Conservation (phyloP, 768 basidiomycete species). For the Ramaria sp. region DNA sequence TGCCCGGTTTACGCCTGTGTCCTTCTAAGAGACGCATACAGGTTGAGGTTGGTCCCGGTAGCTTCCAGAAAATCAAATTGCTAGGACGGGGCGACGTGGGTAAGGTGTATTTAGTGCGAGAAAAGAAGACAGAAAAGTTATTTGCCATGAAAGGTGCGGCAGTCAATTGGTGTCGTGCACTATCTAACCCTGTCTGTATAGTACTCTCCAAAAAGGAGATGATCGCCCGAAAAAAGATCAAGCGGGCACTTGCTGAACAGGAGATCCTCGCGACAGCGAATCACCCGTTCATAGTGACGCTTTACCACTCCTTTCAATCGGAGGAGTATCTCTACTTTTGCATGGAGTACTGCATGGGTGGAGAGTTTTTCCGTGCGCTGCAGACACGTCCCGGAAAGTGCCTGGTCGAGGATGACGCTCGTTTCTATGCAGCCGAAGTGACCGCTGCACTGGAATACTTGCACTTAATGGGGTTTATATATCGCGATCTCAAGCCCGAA, state of each 20-base stretch:
- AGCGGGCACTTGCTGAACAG: constrained; percentile 95
- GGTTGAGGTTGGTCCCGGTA: constrained; percentile 91
- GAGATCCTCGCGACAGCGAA: constrained; percentile 98
- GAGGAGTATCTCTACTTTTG: constrained; percentile 97
- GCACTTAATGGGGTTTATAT: constrained; percentile 98
- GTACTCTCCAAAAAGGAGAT: constrained; percentile 99
- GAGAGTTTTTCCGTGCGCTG: constrained; percentile 96
- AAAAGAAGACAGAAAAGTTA: constrained; percentile 94
- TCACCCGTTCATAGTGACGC: constrained; percentile 98
- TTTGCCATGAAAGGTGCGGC: constrained; percentile 97
- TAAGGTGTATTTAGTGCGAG: constrained; percentile 93
- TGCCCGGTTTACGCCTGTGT: not conserved
- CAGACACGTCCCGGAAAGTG: constrained; percentile 97
- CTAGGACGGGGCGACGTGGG: constrained; percentile 99
- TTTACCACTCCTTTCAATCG: constrained; percentile 98
- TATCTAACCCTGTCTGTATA: constrained; percentile 21
- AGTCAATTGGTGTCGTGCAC: not conserved
- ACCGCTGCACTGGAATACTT: constrained; percentile 96
- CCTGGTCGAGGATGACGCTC: constrained; percentile 86
- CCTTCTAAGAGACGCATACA: constrained; percentile 19
- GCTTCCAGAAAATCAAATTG: constrained; percentile 95
- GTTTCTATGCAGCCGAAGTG: constrained; percentile 98
- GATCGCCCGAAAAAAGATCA: constrained; percentile 99
- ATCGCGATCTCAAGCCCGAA: constrained; percentile 98
- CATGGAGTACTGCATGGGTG: constrained; percentile 99